A percentile compares a stretch with the other conserved stretches of the same genome.
Conservation (phyloP, 139 green algal species). For the Micractinium conductrix region DNA sequence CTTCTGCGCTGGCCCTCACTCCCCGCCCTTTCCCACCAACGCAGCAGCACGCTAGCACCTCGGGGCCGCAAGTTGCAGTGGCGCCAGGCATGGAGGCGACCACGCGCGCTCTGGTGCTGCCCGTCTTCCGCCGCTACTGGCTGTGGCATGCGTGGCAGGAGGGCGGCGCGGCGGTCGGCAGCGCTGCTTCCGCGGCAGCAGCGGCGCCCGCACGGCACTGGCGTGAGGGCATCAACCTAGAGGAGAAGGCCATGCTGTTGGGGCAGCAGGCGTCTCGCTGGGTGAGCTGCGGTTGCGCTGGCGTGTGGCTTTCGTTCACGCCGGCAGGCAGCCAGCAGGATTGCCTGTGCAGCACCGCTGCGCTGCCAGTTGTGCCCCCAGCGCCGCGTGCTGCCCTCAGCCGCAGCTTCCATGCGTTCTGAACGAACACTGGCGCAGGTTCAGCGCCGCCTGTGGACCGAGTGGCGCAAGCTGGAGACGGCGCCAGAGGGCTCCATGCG, state of each 20-base stretch:
- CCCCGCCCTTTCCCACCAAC: too few relatives aligned
- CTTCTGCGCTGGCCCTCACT: too few relatives aligned
- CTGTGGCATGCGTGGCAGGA: slow-evolving; percentile 47
- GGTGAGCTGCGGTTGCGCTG: too few relatives aligned
- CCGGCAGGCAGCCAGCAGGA: too few relatives aligned
- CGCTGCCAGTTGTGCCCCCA: too few relatives aligned
- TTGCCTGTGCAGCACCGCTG: too few relatives aligned
- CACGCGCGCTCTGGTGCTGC: slow-evolving; percentile 45
- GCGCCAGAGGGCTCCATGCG: slow-evolving; percentile 48
- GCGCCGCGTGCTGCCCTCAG: too few relatives aligned
- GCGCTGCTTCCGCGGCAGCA: neutral
- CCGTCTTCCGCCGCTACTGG: slow-evolving; percentile 53
- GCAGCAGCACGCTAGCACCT: too few relatives aligned
- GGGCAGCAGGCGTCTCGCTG: neutral
- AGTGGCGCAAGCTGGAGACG: slow-evolving; percentile 60
- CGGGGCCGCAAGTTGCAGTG: too few relatives aligned
- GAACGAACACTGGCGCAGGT: too few relatives aligned
- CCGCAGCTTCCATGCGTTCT: neutral
- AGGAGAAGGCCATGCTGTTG: slow-evolving; percentile 40
- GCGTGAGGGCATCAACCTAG: slow-evolving; percentile 35
- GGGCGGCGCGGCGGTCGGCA: neutral
- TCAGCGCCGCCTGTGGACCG: slow-evolving; percentile 25
- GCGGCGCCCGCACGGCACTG: slow-evolving; percentile 1
- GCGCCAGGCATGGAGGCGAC: slow-evolving; percentile 1
- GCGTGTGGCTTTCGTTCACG: too few relatives aligned